A percentile compares a stretch with the other conserved stretches of the same genome.
phyloP scores from a whole-genome alignment of 352 stramenopile genomes.

The Phytophthora syringae region DNA sequence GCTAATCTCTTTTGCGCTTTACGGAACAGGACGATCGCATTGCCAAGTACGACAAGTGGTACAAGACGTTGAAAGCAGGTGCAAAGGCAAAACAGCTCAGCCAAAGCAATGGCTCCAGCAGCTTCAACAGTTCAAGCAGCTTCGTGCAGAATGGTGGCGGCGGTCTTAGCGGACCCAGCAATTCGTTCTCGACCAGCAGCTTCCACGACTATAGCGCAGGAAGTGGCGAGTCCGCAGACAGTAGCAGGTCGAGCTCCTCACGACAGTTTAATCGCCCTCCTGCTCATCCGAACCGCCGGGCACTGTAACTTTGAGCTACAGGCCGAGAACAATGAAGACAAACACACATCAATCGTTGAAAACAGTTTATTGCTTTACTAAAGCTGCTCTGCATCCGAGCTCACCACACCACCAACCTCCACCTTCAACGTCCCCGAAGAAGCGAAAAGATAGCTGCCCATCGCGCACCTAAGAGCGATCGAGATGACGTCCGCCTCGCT shows the following conservation, averaged over 20 bases:
- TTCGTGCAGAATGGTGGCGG: conserved; percentile 40
- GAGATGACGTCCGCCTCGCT: conserved; percentile 56
- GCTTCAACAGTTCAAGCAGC: conserved; percentile 46
- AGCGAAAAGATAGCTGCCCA: conserved; percentile 43
- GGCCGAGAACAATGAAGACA: not conserved
- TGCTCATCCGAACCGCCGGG: conserved; percentile 73
- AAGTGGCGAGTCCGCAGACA: conserved; percentile 22
- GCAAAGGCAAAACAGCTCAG: conserved; percentile 85
- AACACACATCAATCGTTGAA: conserved; percentile 21
- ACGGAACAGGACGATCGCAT: conserved; percentile 66
- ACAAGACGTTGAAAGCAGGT: conserved; percentile 83
- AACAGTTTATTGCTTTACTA: conserved; percentile 39
- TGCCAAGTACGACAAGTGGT: conserved; percentile 89
- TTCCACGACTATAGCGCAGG: conserved; percentile 50
- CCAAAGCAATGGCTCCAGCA: conserved; percentile 45
- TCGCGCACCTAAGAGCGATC: conserved; percentile 78
- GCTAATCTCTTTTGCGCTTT: conserved; percentile 6
- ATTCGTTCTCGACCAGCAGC: conserved; percentile 72
- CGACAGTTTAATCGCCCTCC: conserved; percentile 49
- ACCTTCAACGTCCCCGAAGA: conserved; percentile 21
- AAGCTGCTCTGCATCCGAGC: conserved; percentile 35
- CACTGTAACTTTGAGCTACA: conserved; percentile 39
- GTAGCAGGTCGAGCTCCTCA: conserved; percentile 20
- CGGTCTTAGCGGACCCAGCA: conserved; percentile 35
- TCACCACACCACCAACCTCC: conserved; percentile 19